Conservation (phyloP, 768 basidiomycete species). For the Auricularia cornea region DNA sequence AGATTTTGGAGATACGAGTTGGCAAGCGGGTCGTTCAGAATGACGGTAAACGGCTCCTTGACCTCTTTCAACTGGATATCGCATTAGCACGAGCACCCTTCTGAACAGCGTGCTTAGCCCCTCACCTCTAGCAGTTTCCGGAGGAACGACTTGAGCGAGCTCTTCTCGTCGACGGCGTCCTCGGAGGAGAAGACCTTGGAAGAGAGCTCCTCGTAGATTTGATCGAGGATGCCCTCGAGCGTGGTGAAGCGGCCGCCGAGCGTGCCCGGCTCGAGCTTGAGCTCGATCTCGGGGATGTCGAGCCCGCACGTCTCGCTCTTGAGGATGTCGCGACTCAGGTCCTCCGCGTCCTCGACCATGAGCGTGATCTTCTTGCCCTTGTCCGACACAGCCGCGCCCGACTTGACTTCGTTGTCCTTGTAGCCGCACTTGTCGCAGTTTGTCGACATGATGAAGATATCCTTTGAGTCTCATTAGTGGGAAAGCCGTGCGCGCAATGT, state of each 20-base stretch:
- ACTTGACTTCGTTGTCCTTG: slow-evolving; percentile 96
- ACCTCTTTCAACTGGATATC: slow-evolving; percentile 18
- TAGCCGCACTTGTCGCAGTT: slow-evolving; percentile 95
- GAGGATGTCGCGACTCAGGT: slow-evolving; percentile 85
- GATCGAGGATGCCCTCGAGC: slow-evolving; percentile 87
- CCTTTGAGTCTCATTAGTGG: slow-evolving; percentile 37
- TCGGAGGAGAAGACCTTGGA: slow-evolving; percentile 76
- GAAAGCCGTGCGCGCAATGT: background rate
- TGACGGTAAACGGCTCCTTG: slow-evolving; percentile 81
- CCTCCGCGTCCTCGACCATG: slow-evolving; percentile 87
- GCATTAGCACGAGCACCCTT: background rate
- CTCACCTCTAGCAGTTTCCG: slow-evolving; percentile 62
- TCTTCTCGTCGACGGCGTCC: slow-evolving; percentile 45
- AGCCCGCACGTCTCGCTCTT: slow-evolving; percentile 96
- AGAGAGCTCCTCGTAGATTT: slow-evolving; percentile 90
- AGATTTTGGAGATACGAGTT: slow-evolving; percentile 95
- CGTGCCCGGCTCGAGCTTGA: slow-evolving; percentile 85
- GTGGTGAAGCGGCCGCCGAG: slow-evolving; percentile 97
- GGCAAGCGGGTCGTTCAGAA: slow-evolving; percentile 90
- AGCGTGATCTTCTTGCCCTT: slow-evolving; percentile 82
- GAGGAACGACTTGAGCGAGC: slow-evolving; percentile 70
- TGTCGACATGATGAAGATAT: slow-evolving; percentile 96
- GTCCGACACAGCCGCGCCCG: slow-evolving; percentile 80
- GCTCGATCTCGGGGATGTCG: slow-evolving; percentile 88
- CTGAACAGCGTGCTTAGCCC: background rate